Evolutionary conservation across 768 basidiomycete genomes (phyloP), one percentile per base, ranked within the genome.

Genomic region (Rhizopogon rudus): DNA sequence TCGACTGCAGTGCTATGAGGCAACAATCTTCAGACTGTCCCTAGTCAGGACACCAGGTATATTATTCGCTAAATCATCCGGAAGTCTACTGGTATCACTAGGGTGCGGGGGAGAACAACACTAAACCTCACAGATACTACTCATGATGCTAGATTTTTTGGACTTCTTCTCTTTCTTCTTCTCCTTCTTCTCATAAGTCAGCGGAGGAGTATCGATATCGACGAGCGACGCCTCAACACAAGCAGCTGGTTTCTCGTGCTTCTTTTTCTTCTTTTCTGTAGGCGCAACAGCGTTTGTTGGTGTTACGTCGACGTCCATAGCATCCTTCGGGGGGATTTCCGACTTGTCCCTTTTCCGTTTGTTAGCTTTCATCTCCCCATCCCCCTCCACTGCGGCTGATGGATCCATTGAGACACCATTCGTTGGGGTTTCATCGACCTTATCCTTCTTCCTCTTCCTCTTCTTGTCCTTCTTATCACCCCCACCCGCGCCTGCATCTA

Each of bases 391-490:
- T 37, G 7, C 9, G 16, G 48, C 13, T 20, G 46, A 37, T 22
- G 14, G 13, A 49, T 49, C 33, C 14, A n/a, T 40, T n/a, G 48
- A 49, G 6, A n/a, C 14, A n/a, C 50, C 39, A 50, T 44, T 53
- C 53, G 37, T 31, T 58, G 42, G 25, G 44, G 42, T 46, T 71
- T 63, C 57, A 70, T 68, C 48, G 14, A 22, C 20, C 61, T 73
- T 70, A 51, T 64, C 67, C 51, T 66, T 67, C 60, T 68, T 67
- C 45, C 60, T 56, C 52, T 67, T 68, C 63, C 69, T 65, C 37
- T 57, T 51, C 35, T 57, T 60, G 16, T 51, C 58, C 7, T 48
- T 42, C 6, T 17, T 51, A 12, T 52, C 56, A 20, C 22, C 39
- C 37, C 53, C 55, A 31, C 59, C 63, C 14, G 43, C 57, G 16